phyloP scores from a whole-genome alignment of 768 basidiomycete species.

The Mycena haematopus region DNA sequence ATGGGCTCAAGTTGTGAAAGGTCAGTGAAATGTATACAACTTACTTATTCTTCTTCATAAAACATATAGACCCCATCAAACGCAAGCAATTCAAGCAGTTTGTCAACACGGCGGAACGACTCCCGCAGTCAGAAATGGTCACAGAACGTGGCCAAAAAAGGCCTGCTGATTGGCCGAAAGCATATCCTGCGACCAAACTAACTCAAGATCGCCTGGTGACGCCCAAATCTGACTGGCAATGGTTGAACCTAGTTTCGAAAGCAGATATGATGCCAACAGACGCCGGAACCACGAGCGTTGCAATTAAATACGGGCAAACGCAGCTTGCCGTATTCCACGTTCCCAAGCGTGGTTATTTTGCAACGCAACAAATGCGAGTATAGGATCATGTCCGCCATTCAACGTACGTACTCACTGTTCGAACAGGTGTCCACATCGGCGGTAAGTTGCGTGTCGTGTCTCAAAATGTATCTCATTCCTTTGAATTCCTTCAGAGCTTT shows the following conservation, averaged over 20 bases:
- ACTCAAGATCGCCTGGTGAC: conserved; percentile 44
- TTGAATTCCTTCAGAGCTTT: conserved; percentile 60
- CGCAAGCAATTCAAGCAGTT: conserved; percentile 66
- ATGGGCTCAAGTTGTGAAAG: conserved; percentile 68
- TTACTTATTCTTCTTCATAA: conserved; percentile 28
- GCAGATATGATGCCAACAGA: conserved; percentile 56
- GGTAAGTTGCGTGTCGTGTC: conserved; percentile 13
- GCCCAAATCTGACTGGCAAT: conserved; percentile 61
- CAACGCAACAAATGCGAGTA: conserved; percentile 66
- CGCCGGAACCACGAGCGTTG: conserved; percentile 55
- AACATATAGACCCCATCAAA: conserved; percentile 46
- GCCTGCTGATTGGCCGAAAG: conserved; percentile 74
- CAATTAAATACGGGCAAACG: conserved; percentile 66
- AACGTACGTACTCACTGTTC: neutral
- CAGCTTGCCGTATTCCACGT: conserved; percentile 75
- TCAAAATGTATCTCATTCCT: neutral
- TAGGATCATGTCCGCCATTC: conserved; percentile 5
- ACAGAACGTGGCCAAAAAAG: conserved; percentile 66
- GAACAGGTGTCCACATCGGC: conserved; percentile 46
- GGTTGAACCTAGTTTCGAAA: conserved; percentile 55
- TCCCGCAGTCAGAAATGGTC: conserved; percentile 55
- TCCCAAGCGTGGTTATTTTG: conserved; percentile 62
- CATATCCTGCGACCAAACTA: conserved; percentile 55
- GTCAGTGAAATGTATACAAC: conserved; percentile 28
- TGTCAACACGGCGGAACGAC: conserved; percentile 62